Base-by-base conservation (phyloP, 2,329 filamentous ascomycete species). In the Ophiostoma pallidulum region DNA sequence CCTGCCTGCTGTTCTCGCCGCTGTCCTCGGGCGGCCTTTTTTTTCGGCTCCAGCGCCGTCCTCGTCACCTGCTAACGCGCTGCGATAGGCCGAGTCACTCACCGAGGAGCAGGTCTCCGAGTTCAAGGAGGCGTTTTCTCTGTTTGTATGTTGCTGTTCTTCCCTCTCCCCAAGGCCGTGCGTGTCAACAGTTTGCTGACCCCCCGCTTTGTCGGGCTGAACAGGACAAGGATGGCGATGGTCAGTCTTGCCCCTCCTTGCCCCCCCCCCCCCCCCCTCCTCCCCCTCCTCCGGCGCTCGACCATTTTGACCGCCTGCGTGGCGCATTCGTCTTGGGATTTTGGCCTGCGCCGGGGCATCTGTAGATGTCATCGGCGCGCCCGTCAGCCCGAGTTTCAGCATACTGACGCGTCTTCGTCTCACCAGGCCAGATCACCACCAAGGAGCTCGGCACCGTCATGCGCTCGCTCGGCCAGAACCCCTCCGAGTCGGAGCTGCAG, bases 91-190 rank as follows among this genome's bases (percentile, higher is more conserved):
- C 69, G 92, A 98, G 69, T 91, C 91, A 70, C 84, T 98, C 65
- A 97, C 92, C 62, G 92, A 98, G 79, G 92, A 98, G 76, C 92
- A 98, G 80, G 92, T 98, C 68, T 97, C 92, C 67, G 92, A 98
- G 77, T 98, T 97, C 79, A 98, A 97, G 86, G 92, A 98, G 77
- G 92, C 92, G 48, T 98, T 98, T 75, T 98, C 92, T 68, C 87
- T 98, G 58, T 98, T 98, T 72, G 92, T 98, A 84, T 84, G 92
- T 71, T 20, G 39, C 37, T 18, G 45, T 29, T 10, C 33, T 28
- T 29, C 55, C 62, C 50, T 47, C 45, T n/a, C n/a, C n/a, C n/a
- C n/a, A n/a, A n/a, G n/a, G 6, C 24, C 24, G 24, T 28, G 24
- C 24, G 24, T n/a, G 24, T 28, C 24, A 6, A 10, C 24, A 10